Evolutionary conservation across 768 basidiomycete species (phyloP).

Genomic region (Brasilioporus rufonigricans): DNA sequence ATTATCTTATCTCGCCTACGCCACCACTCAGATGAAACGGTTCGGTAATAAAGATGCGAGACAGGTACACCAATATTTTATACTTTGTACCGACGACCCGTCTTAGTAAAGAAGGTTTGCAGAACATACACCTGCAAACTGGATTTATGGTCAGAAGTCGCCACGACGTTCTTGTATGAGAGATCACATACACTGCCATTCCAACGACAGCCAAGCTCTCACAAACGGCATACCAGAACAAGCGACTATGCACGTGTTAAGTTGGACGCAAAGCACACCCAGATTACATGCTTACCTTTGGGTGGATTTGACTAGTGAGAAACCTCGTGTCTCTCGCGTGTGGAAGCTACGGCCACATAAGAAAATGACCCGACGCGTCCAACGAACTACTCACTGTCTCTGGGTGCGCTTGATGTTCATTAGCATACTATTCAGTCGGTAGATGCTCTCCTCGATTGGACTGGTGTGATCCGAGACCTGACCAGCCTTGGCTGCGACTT

Average conservation of each 20-base stretch:
- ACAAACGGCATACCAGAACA: constrained; percentile 92
- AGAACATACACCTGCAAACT: constrained; percentile 90
- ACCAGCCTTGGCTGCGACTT: constrained; percentile 83
- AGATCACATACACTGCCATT: constrained; percentile 78
- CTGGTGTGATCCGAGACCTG: constrained; percentile 92
- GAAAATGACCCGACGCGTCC: neutral
- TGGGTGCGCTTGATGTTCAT: constrained; percentile 90
- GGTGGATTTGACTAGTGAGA: constrained; percentile 87
- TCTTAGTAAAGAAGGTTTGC: constrained; percentile 96
- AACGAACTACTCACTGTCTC: constrained; percentile 67
- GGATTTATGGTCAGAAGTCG: constrained; percentile 11
- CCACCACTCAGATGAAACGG: neutral
- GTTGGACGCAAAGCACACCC: neutral
- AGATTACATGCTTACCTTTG: constrained; percentile 59
- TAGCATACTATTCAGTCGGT: constrained; percentile 83
- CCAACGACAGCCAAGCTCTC: constrained; percentile 76
- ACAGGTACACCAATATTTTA: constrained; percentile 36
- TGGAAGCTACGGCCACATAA: constrained; percentile 64
- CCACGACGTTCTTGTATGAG: neutral
- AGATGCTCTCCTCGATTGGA: constrained; percentile 93
- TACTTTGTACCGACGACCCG: constrained; percentile 86
- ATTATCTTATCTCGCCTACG: constrained; percentile 13
- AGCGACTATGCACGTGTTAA: constrained; percentile 48
- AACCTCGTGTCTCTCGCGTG: constrained; percentile 92
- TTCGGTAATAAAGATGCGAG: constrained; percentile 4